Conservation (phyloP, 2,329 filamentous ascomycete species). For the Pezicula rhizophila region DNA sequence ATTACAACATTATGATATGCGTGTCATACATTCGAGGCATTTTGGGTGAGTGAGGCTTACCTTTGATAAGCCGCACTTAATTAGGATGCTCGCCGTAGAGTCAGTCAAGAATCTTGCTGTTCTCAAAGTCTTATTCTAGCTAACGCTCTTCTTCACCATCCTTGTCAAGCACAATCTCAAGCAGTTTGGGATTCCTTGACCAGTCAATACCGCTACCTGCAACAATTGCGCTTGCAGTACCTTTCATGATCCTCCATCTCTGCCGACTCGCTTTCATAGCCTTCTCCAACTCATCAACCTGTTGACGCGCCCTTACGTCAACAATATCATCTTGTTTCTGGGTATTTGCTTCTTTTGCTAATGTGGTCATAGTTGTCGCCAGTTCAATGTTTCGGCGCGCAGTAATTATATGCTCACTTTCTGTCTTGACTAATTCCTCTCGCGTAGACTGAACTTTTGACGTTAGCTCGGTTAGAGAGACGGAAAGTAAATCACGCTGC, state of each 20-base stretch:
- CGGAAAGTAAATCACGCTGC: constrained; percentile 61
- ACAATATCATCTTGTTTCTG: constrained; percentile 48
- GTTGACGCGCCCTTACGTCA: constrained; percentile 44
- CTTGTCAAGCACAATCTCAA: constrained; percentile 65
- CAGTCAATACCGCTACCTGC: constrained; percentile 80
- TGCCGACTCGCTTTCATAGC: constrained; percentile 57
- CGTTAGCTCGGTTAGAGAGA: constrained; percentile 54
- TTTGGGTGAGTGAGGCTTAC: no score
- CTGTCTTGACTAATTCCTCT: constrained; percentile 47
- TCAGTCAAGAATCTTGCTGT: no score
- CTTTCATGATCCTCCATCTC: constrained; percentile 71
- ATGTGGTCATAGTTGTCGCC: constrained; percentile 54
- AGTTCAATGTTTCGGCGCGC: constrained; percentile 57
- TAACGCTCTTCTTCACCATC: constrained; percentile 39
- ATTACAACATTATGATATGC: no score
- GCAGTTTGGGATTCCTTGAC: constrained; percentile 62
- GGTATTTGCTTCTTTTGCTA: constrained; percentile 50
- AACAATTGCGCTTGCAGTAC: constrained; percentile 69
- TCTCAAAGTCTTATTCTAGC: no score
- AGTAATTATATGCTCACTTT: constrained; percentile 51
- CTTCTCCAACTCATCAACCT: constrained; percentile 52
- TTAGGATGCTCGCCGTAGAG: no score
- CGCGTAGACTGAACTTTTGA: constrained; percentile 44
- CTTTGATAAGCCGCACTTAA: no score
- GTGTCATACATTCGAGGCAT: no score